Evolutionary conservation across 73 alveolate genomes (phyloP).

Genomic region (Tetrahymena borealis): DNA sequence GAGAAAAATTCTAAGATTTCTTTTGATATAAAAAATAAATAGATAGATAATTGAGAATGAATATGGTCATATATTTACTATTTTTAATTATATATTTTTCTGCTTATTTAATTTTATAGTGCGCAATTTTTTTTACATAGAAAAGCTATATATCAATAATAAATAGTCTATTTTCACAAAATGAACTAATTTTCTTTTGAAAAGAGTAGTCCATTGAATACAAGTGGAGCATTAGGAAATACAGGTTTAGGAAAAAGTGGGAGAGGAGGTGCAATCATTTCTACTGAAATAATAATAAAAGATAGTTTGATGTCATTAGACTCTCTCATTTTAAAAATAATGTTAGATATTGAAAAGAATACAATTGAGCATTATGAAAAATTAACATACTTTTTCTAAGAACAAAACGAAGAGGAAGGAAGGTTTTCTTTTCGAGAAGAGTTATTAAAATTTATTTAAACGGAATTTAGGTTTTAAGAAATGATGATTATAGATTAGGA

Average conservation of each 20-base stretch:
- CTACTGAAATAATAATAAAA: not conserved
- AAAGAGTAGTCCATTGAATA: not conserved
- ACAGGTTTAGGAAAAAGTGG: not conserved
- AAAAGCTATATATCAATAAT: too few relatives aligned
- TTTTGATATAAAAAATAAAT: too few relatives aligned
- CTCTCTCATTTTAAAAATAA: not conserved
- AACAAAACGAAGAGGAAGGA: not conserved
- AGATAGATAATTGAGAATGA: too few relatives aligned
- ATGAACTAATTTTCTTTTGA: not conserved
- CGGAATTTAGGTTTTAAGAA: not conserved
- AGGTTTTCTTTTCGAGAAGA: not conserved
- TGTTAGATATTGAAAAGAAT: not conserved
- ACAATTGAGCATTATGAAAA: not conserved
- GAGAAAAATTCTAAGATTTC: too few relatives aligned
- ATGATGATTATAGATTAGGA: not conserved
- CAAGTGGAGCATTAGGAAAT: not conserved
- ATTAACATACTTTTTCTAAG: not conserved
- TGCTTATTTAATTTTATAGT: too few relatives aligned
- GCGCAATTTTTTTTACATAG: too few relatives aligned
- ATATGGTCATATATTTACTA: too few relatives aligned
- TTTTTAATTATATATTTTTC: too few relatives aligned
- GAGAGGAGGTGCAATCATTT: not conserved
- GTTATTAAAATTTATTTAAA: not conserved
- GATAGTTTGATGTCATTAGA: not conserved
- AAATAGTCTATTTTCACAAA: not conserved